Evolutionary conservation across 306 rosid species (phyloP).

Genomic region (Castanopsis chinensis): DNA sequence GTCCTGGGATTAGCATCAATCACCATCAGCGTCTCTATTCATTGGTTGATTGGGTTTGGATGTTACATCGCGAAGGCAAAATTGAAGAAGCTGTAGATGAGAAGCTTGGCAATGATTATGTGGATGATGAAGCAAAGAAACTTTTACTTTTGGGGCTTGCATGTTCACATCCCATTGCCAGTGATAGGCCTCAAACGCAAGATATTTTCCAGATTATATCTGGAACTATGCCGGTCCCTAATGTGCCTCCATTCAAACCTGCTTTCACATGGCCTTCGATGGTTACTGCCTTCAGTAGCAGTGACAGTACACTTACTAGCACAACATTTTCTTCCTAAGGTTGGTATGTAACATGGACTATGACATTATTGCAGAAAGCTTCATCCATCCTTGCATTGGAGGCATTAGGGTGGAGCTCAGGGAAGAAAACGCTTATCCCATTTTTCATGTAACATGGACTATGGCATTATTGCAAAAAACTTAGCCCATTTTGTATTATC

Average conservation of each 20-base stretch:
- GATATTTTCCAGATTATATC: slow-evolving; percentile 43
- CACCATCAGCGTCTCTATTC: slow-evolving; percentile 15
- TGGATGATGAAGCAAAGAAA: slow-evolving; percentile 35
- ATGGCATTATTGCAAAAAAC: neutral
- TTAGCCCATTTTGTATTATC: neutral
- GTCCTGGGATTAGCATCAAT: slow-evolving; percentile 25
- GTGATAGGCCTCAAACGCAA: slow-evolving; percentile 43
- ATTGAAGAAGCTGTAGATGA: slow-evolving; percentile 40
- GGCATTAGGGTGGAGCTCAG: too few relatives aligned
- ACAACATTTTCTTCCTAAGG: slow-evolving; percentile 9
- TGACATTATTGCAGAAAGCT: neutral
- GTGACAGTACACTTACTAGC: slow-evolving; percentile 15
- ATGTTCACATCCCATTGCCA: slow-evolving; percentile 43
- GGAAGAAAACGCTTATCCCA: too few relatives aligned
- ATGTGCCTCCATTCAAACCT: slow-evolving; percentile 51
- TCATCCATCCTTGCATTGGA: neutral
- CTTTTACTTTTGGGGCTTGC: slow-evolving; percentile 51
- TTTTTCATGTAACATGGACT: neutral
- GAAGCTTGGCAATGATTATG: slow-evolving; percentile 19
- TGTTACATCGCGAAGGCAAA: slow-evolving; percentile 35
- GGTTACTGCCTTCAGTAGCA: slow-evolving; percentile 17
- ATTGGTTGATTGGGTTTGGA: slow-evolving; percentile 60
- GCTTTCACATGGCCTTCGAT: slow-evolving; percentile 46
- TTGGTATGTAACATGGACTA: neutral
- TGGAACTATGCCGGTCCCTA: slow-evolving; percentile 32